Evolutionary conservation across 2,329 filamentous ascomycete species (phyloP), one percentile per base, ranked within the genome.

Genomic region (Amesomyces nigricolor): DNA sequence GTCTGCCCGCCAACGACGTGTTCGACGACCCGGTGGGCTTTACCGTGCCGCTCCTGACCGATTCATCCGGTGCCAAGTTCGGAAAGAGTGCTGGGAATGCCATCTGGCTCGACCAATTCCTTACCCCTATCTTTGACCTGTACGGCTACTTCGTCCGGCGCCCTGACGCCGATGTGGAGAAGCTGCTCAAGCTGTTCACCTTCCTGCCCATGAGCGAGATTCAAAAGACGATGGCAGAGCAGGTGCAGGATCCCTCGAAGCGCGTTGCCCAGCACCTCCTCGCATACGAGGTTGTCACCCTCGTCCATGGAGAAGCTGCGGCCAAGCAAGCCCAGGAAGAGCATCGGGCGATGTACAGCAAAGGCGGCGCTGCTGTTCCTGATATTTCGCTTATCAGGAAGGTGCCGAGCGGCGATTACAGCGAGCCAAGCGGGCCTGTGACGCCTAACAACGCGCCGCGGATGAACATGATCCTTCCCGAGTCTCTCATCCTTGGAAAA

Each of bases 21-120:
- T 65, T 75, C 4, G 70, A 82, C 62, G 77, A 78, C 14, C 89
- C 91, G 0, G 81, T 92, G 58, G 94, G 94, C 7, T 87, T 99
- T 63, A 97, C 94, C 0, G 90, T 92, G 0, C 94, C 94, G 0
- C 80, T 99, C 1, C 76, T 99, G 38, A 96, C 91, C 0, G 91
- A 92, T 51, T 78, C 88, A 1, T 82, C 88, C 0, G 94, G 94
- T 16, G 83, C 83, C 67, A 99, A 99, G 71, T 91, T 97, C 64
- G 94, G 94, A 50, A 99, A 99, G 75, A 95, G 86, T 60, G 88
- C 90, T 2, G 92, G 91, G 26, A 97, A 97, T 69, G 91, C 92
- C 2, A 73, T 99, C 37, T 99, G 94, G 94, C 80, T 99, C 3
- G 90, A 96, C 69, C 78, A 79, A 51, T 84, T 86, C 64, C 81